Conservation (phyloP, 2,329 filamentous ascomycete species). For the Spiromastix sp. region DNA sequence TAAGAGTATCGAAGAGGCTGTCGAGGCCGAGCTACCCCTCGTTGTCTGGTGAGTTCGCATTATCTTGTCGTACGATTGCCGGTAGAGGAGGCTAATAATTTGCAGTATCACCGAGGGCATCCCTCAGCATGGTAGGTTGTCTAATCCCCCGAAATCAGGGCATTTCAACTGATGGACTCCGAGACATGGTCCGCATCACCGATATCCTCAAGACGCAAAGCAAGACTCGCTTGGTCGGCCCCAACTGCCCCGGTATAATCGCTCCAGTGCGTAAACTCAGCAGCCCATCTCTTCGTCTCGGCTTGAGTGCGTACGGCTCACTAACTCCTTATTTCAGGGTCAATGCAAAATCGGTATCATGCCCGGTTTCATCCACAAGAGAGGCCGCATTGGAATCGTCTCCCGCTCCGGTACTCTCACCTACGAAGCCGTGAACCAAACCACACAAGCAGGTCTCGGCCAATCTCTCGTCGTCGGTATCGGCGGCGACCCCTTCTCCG, state of each 20-base stretch:
- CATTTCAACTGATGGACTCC: slow-evolving; percentile 1
- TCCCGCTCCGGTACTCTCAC: slow-evolving; percentile 96
- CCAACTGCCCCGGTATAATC: slow-evolving; percentile 98
- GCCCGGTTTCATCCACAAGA: slow-evolving; percentile 99
- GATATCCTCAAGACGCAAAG: slow-evolving; percentile 93
- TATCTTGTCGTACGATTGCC: slow-evolving; percentile 5
- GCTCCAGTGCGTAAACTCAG: slow-evolving; percentile 54
- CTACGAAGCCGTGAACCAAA: slow-evolving; percentile 99
- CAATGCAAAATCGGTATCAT: slow-evolving; percentile 99
- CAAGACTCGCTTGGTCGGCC: slow-evolving; percentile 93
- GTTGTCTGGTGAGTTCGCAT: slow-evolving; percentile 62
- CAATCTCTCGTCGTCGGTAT: slow-evolving; percentile 98
- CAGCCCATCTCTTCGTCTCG: no score
- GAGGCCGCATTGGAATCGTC: slow-evolving; percentile 96
- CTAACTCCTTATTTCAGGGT: slow-evolving; percentile 51
- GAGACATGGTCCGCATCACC: slow-evolving; percentile 98
- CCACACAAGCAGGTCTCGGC: slow-evolving; percentile 88
- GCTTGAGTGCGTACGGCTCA: no score
- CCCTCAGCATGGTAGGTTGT: slow-evolving; percentile 75
- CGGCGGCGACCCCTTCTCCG: slow-evolving; percentile 95
- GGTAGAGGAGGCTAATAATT: slow-evolving; percentile 1
- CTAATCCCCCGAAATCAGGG: background rate
- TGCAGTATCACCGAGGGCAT: slow-evolving; percentile 84
- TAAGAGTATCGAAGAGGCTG: slow-evolving; percentile 91
- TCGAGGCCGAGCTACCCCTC: slow-evolving; percentile 83